phyloP scores from a whole-genome alignment of 805 yeast genomes.

The Sungouiella thailandica region DNA sequence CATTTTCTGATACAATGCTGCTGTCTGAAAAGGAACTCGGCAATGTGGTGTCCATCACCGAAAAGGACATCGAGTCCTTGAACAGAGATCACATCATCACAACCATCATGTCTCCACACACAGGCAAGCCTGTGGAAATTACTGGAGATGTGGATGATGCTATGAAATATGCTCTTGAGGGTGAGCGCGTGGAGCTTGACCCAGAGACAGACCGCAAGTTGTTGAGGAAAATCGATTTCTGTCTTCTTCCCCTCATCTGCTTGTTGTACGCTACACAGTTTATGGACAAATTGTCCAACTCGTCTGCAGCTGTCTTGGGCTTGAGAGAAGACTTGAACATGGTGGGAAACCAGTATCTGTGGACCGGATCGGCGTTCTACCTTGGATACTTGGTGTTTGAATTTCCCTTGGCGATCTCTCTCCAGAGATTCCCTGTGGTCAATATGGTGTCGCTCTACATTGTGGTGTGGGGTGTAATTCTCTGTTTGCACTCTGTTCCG shows the following conservation, averaged over 20 bases:
- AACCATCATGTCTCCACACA: constrained; percentile 11
- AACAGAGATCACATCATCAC: constrained; percentile 13
- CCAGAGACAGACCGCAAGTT: constrained; percentile 29
- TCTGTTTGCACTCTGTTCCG: constrained; percentile 8
- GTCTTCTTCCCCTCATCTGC: constrained; percentile 47
- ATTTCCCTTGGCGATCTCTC: constrained; percentile 5
- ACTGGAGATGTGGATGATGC: constrained; percentile 43
- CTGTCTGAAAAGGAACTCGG: neutral
- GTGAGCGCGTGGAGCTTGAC: constrained; percentile 25
- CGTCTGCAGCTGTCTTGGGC: constrained; percentile 52
- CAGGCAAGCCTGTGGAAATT: constrained; percentile 18
- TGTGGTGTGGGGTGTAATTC: constrained; percentile 9
- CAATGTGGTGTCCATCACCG: constrained; percentile 1
- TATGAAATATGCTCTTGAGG: constrained; percentile 32
- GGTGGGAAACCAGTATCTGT: constrained; percentile 25
- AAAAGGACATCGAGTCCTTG: neutral
- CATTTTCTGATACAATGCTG: too few relatives aligned
- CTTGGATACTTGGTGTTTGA: constrained; percentile 9
- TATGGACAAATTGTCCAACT: constrained; percentile 54
- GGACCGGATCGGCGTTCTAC: constrained; percentile 18
- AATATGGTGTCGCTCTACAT: constrained; percentile 3
- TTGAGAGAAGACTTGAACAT: constrained; percentile 35
- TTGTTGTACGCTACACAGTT: constrained; percentile 47
- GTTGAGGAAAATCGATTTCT: constrained; percentile 30
- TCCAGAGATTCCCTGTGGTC: constrained; percentile 7